Evolutionary conservation across 495 filamentous ascomycete genomes (phyloP), one percentile per base, ranked within the genome.

Genomic region (Penicillium argentinense): DNA sequence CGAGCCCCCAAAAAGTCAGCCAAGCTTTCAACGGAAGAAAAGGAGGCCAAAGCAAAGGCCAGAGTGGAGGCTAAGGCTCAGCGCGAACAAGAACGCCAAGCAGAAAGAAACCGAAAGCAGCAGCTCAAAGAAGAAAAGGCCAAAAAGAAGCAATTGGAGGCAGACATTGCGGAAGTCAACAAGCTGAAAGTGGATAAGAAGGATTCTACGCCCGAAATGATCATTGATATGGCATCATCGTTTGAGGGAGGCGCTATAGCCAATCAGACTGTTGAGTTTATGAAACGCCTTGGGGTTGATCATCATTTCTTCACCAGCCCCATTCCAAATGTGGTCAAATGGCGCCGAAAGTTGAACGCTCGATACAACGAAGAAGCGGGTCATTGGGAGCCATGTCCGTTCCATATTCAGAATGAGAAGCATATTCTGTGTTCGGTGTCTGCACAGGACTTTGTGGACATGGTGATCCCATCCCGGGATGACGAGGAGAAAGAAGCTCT

Each of bases 111-210:
- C 62, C 71, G 54, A 67, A 83, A 76, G 44, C 68, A 64, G 14
- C 53, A 67, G 34, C 36, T 64, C 46, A 77, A 71, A 51, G 79
- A 79, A 54, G 76, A 85, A 42, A 82, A 78, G 55, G 79, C 75
- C 1, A 69, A 66, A 33, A 80, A 88, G 56, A 91, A 85, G 58
- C 77, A 85, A 41, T 69, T 70, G 9, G 84, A 80, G 11, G 78
- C 81, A 9, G 87, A 90, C 29, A 68, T 91, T 8, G 78, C 81
- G 9, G 84, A 84, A 36, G 86, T 83, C 33, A 93, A 95, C 66
- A 89, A 83, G 57, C 68, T 85, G 3, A 84, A 82, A 39, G 85
- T 80, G 0, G 82, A 88, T 64, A 90, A 87, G 67, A 93, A 89
- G 54, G 75, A 84, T 12, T 84, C 87, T 0, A 78, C 79, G 0